Conservation (phyloP, 345 rosid species). For the Isatis tinctoria region DNA sequence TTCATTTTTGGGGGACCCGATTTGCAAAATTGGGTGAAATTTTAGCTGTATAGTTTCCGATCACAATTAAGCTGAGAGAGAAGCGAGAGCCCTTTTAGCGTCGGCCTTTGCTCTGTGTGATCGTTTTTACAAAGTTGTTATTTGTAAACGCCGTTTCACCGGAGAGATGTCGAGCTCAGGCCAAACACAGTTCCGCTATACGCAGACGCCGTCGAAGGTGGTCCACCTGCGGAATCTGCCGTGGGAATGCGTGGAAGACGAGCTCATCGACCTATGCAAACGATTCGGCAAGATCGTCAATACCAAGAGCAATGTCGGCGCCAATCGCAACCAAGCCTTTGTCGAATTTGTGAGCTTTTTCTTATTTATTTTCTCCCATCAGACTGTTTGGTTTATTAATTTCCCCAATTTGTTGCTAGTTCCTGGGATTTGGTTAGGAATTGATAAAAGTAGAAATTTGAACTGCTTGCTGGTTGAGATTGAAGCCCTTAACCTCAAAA, state of each 20-base stretch:
- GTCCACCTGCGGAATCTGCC: constrained; percentile 91
- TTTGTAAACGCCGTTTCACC: not conserved
- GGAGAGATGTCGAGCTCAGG: constrained; percentile 59
- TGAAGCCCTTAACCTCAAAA: not conserved
- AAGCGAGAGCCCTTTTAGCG: not conserved
- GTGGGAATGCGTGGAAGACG: constrained; percentile 91
- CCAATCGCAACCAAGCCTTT: constrained; percentile 93
- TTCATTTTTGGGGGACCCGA: not conserved
- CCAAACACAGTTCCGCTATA: constrained; percentile 85
- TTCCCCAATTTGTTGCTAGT: not conserved
- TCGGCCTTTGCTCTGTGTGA: constrained; percentile 10
- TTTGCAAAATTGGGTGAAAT: not conserved
- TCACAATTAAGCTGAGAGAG: not conserved
- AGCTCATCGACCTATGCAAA: constrained; percentile 85
- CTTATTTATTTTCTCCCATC: not conserved
- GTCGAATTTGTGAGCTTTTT: constrained; percentile 72
- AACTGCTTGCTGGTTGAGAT: not conserved
- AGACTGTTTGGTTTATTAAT: not conserved
- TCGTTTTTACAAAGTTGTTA: not conserved
- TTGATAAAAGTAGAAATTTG: not conserved
- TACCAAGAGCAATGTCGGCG: constrained; percentile 91
- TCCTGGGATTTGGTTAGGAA: not conserved
- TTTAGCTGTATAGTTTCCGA: constrained; percentile 4
- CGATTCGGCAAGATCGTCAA: constrained; percentile 95
- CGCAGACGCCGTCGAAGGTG: constrained; percentile 96